Evolutionary conservation across 2,329 filamentous ascomycete species (phyloP), one percentile per base, ranked within the genome.

Genomic region (Penicillium capsulatum): DNA sequence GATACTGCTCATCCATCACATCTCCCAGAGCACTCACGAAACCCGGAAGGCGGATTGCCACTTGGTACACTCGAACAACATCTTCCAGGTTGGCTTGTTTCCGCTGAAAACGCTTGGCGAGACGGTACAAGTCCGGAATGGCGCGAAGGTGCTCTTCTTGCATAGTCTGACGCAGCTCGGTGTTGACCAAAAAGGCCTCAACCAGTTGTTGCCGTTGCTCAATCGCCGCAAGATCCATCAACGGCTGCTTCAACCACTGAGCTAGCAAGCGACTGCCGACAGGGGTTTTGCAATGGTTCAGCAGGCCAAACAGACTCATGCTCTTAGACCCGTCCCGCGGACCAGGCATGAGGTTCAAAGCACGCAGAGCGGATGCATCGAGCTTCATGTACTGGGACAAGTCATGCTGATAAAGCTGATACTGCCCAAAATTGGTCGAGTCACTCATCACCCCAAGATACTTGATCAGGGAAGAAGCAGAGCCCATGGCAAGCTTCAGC

Each of bases 271-370:
- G 78, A 57, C 90, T 94, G 10, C 92, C 92, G 1, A 94, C 82
- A 0, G 92, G 87, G 1, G 92, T 98, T 65, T 95, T 97, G 80
- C 92, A 98, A 65, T 97, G 90, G 57, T 98, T 97, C 29, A 98
- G 73, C 13, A 98, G 71, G 0, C 92, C 92, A 55, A 86, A 98
- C 36, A 98, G 65, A 60, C 90, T 97, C 92, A 98, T 98, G 1
- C 81, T 94, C 71, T 96, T 97, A n/a, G 88, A 79, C 2, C 92
- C 92, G 59, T 98, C 92, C 50, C 89, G 81, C 0, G 87, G 87
- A 4, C 92, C 91, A 4, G 92, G 94, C 90, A 98, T 97, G 26
- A 98, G 76, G 57, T 98, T 98, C 38, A 98, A 75, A 0, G 92
- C 92, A 58, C 94, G 91, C 30, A 98, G 72, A 0, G 92, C 92